Evolutionary conservation across 1,139 yeast genomes (phyloP).

Genomic region (Komagataea norvegica): DNA sequence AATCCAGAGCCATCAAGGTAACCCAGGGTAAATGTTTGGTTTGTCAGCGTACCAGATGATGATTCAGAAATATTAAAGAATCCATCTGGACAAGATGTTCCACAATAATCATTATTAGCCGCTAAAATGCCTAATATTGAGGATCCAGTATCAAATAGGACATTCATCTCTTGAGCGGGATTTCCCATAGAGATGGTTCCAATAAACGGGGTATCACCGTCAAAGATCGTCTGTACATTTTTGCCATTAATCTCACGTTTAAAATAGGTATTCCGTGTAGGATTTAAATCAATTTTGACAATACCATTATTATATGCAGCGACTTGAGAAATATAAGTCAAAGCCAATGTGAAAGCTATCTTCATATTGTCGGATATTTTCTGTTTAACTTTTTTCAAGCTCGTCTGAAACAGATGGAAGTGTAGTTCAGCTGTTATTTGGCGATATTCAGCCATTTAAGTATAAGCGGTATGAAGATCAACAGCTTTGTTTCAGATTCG

Average conservation of each 20-base stretch:
- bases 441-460: too few species aligned
- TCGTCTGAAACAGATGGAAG: too few species aligned
- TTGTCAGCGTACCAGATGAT: conserved; percentile 31
- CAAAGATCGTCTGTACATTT: conserved; percentile 7
- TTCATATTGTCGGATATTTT: too few species aligned
- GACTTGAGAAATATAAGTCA: not conserved
- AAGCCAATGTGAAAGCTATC: too few species aligned
- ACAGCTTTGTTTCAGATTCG: too few species aligned
- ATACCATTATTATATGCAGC: not conserved
- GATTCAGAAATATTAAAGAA: conserved; percentile 42
- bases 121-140: conserved; percentile 50
- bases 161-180: conserved; percentile 40
- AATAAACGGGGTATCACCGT: conserved; percentile 1
- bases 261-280: not conserved
- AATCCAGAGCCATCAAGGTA: conserved; percentile 19
- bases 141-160: conserved; percentile 59
- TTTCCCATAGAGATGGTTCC: conserved; percentile 45
- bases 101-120: conserved; percentile 12
- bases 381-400: too few species aligned
- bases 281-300: not conserved
- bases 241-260: conserved; percentile 1
- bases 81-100: conserved; percentile 33
- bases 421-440: too few species aligned
- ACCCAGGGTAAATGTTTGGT: conserved; percentile 4
- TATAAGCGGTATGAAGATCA: too few species aligned